Base-by-base conservation (phyloP, 306 rosid species). In the Morella rubra region DNA sequence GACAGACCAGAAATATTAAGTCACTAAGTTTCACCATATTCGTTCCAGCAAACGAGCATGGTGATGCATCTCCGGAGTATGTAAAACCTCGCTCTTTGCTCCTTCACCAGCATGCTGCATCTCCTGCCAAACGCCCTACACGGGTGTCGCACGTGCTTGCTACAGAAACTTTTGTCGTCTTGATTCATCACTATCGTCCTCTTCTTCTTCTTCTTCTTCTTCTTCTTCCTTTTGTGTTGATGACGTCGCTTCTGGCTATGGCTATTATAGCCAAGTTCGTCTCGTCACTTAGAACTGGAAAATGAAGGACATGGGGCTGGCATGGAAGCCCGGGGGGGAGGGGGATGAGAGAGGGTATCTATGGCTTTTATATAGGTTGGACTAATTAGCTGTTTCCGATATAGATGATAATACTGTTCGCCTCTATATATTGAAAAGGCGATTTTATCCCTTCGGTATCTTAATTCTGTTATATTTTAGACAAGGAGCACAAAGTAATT, bases 11-110 rank as follows among this genome's bases (percentile, higher is more conserved):
- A 44, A 10, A 66, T 2, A 50, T 18, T 7, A 15, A 8, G n/a
- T 3, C 18, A 61, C 73, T 53, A 87, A 81, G 72, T 50, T 24
- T 91, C 93, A 13, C 76, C 84, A 8, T 60, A 82, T 56, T 87
- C 91, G 55, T 80, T 82, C 97, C 96, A 92, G 59, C 97, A 92
- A 18, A 88, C 44, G 54, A 92, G 93, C 97, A 92, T 92, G 71
- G 84, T 82, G 85, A 92, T 74, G 77, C 97, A 90, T 40, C 90
- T 82, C 0, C 96, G 81, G 79, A 92, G 86, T 50, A 92, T 92
- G 71, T 92, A 92, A 84, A 92, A 92, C 76, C 91, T 84, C 15
- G 85, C 97, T 22, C 92, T 84, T 32, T 87, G 93, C 83, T 92
- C 93, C 84, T 92, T 92, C 73, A 85, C 90, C 22, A 86, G 76